These are phyloP conservation scores for Hyphopichia burtonii DNA, from an alignment of 1,139 yeast species.

Conservation along the genomic window DNA sequence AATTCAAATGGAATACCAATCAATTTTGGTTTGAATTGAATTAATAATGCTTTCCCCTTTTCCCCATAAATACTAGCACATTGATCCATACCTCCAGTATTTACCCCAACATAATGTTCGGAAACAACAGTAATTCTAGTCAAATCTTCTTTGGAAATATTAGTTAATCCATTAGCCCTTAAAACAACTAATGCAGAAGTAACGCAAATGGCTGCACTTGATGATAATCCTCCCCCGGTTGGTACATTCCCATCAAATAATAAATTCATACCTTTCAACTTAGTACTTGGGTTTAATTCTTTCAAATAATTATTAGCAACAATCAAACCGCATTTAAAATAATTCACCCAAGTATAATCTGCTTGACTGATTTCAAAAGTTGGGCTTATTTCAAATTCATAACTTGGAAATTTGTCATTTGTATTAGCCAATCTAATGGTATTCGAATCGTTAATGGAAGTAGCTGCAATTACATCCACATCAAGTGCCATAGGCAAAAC, in stretches of 20 bases:
- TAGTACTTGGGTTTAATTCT: conserved; percentile 25
- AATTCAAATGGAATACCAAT: conserved; percentile 56
- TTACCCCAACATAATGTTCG: conserved; percentile 73
- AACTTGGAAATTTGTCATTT: conserved; percentile 24
- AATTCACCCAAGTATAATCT: conserved; percentile 60
- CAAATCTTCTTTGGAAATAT: conserved; percentile 50
- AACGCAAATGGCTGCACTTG: conserved; percentile 74
- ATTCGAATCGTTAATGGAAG: conserved; percentile 25
- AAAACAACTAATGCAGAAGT: conserved; percentile 62
- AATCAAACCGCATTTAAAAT: conserved; percentile 64
- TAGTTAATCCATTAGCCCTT: conserved; percentile 48
- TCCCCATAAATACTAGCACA: conserved; percentile 73
- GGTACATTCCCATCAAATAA: conserved; percentile 68
- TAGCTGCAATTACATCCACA: conserved; percentile 61
- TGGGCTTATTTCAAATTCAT: conserved; percentile 34
- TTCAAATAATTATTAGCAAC: conserved; percentile 57
- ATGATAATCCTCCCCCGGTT: conserved; percentile 70
- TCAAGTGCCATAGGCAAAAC: conserved; percentile 79
- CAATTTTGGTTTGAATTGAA: conserved; percentile 61
- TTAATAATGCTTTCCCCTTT: conserved; percentile 55
- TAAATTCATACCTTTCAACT: conserved; percentile 49
- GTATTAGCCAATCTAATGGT: conserved; percentile 44
- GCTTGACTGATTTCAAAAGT: conserved; percentile 47
- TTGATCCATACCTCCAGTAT: conserved; percentile 80
- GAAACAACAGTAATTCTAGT: conserved; percentile 64